Base-by-base conservation (phyloP, 73 alveolate genomes). In the Tetrahymena thermophila region DNA sequence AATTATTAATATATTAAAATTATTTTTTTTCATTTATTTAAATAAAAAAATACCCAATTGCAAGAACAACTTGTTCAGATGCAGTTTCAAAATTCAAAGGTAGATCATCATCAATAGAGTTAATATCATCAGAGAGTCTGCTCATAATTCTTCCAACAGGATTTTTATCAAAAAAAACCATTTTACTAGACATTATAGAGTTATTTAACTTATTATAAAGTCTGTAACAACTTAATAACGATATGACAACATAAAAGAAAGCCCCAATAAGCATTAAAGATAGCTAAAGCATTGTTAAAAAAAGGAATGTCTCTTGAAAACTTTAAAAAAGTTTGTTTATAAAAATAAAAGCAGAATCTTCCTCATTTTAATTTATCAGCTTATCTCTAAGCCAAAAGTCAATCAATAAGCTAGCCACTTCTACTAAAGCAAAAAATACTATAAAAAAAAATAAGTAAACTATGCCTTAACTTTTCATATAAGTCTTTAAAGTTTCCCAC, bases 121-220 rank as follows among this genome's bases (percentile, higher is more conserved):
- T 94, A 93, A 94, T 94, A 94, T 98, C 99, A 93, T 97, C 97
- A 19, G 99, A 96, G 38, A 99, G 96, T 94, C 98, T 97, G 94
- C 98, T 99, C 89, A 98, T 85, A 23, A 99, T 98, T 94, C 98
- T 97, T 4, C 99, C 99, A 15, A 97, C 95, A 34, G 99, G 99
- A 56, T 99, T 98, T 31, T 96, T 97, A 95, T 99, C 99, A 97
- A 96, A 98, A 97, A 97, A 99, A 35, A 96, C 93, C 96, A 94
- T 94, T 40, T 44, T 89, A 34, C 95, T 85, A 9, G 35, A 10
- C 93, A 94, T 8, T 10, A 95, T 95, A 10, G 85, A 43, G n/a
- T 43, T 6, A 93, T 95, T 95, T 21, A 95, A 56, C 34, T n/a
- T 23, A 43, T 56, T 95, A 58, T 43, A 95, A 85, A 93, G 55